Conservation (phyloP, 257 asterid genomes). For the Capsicum chinense region DNA sequence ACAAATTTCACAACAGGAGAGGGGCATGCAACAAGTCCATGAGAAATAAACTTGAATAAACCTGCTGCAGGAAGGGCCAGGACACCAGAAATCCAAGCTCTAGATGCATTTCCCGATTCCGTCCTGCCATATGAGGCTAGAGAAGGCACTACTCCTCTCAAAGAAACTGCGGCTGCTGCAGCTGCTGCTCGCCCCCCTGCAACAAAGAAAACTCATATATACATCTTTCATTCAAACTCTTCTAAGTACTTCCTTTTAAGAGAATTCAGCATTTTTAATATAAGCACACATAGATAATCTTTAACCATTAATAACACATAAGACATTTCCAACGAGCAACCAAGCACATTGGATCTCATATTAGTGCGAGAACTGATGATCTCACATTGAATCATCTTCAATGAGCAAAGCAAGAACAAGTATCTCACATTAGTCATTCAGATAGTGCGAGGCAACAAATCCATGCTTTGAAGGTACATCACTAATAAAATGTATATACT, state of each 20-base stretch:
- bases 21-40: slow-evolving; percentile 27
- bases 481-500: background rate
- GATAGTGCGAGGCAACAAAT: background rate
- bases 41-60: slow-evolving; percentile 34
- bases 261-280: background rate
- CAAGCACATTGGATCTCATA: background rate
- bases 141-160: slow-evolving; percentile 68
- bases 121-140: slow-evolving; percentile 64
- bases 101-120: slow-evolving; percentile 63
- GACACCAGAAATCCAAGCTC: slow-evolving; percentile 73
- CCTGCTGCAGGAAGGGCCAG: slow-evolving; percentile 96
- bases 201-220: slow-evolving; percentile 32
- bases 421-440: background rate
- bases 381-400: background rate
- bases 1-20: background rate
- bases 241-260: background rate
- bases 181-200: slow-evolving; percentile 82
- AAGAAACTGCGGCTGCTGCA: slow-evolving; percentile 68
- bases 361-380: background rate
- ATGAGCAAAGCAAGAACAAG: background rate
- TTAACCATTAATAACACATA: background rate
- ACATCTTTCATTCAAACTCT: background rate
- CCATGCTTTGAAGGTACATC: background rate
- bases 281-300: background rate
- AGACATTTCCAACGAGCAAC: background rate